Base-by-base conservation (phyloP, 495 filamentous ascomycete genomes). In the Annulohypoxylon moriforme region DNA sequence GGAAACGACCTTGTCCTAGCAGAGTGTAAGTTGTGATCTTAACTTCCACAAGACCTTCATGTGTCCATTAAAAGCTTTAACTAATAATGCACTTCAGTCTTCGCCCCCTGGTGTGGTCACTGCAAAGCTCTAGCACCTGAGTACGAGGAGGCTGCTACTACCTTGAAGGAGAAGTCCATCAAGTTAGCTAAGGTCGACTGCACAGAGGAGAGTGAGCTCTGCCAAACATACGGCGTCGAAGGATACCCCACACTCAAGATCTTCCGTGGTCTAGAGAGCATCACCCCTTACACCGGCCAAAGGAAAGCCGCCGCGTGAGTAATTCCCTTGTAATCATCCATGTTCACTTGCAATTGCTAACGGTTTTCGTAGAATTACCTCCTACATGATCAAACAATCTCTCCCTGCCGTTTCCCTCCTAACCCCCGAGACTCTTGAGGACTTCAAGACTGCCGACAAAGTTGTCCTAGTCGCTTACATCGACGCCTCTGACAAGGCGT, bases 331-430 rank as follows among this genome's bases (percentile, higher is more conserved):
- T 2, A 66, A 44, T n/a, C 44, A 4, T 38, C 9, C 29, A 42
- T 58, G 53, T 44, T 22, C 13, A 13, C 36, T 24, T 27, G 2
- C 11, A 18, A 11, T 55, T 64, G 60, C 79, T 87, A 72, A 85
- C 61, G n/a, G 20, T 49, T 52, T 22, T 67, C 24, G 53, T 11
- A 96, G 93, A 50, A 97, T 99, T 81, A 90, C 96, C 40, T 99
- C 96, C 24, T 98, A 97, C 86, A 99, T 99, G 96, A 92, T 91
- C 78, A 99, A 99, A 87, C 96, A 99, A 85, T 91, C 92, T 18
- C 89, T 99, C 61, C 96, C 96, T 31, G 93, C 96, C 57, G 94
- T 99, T 60, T 97, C 95, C 1, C 78, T 86, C 47, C 84, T 98
- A 47, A 90, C 85, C 73, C 87, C 89, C 71, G 92, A 96, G 57